phyloP scores from a whole-genome alignment of 495 filamentous ascomycete genomes.

The Collariella sp. region DNA sequence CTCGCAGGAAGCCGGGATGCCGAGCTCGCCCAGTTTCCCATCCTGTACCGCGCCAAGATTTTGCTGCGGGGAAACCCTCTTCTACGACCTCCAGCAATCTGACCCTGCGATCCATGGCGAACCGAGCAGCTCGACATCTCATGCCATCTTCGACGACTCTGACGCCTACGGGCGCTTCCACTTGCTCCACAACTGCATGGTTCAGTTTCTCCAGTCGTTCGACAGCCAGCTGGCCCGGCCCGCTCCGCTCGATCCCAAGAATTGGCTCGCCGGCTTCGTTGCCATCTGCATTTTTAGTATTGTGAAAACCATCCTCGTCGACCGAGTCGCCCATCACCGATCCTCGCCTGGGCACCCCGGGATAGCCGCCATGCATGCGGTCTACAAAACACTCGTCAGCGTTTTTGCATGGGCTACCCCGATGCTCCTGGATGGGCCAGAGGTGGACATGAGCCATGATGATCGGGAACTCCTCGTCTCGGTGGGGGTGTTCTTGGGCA shows the following conservation, averaged over 20 bases:
- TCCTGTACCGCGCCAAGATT: constrained; percentile 41
- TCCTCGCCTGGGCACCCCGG: constrained; percentile 27
- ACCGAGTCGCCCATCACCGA: constrained; percentile 32
- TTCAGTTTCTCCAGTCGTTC: constrained; percentile 40
- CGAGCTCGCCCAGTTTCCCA: constrained; percentile 35
- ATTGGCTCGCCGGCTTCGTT: constrained; percentile 40
- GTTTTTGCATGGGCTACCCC: constrained; percentile 36
- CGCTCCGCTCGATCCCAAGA: constrained; percentile 30
- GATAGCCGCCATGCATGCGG: constrained; percentile 36
- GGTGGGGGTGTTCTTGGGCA: constrained; percentile 27
- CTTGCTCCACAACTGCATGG: constrained; percentile 40
- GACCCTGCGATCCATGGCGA: constrained; percentile 40
- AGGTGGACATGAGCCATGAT: constrained; percentile 26
- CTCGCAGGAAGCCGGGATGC: constrained; percentile 35
- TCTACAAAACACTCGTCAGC: constrained; percentile 39
- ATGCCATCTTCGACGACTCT: constrained; percentile 33
- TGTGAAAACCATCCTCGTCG: constrained; percentile 39
- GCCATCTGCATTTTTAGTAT: constrained; percentile 45
- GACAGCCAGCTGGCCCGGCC: constrained; percentile 34
- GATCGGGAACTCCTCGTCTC: constrained; percentile 32
- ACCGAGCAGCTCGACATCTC: constrained; percentile 28
- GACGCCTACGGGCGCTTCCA: constrained; percentile 39
- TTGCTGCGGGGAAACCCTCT: constrained; percentile 42
- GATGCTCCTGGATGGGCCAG: constrained; percentile 34
- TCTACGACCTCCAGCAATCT: constrained; percentile 40